Evolutionary conservation across 257 asterid species (phyloP), one percentile per base, ranked within the genome.

Genomic region (Fraxinus cuspidata): DNA sequence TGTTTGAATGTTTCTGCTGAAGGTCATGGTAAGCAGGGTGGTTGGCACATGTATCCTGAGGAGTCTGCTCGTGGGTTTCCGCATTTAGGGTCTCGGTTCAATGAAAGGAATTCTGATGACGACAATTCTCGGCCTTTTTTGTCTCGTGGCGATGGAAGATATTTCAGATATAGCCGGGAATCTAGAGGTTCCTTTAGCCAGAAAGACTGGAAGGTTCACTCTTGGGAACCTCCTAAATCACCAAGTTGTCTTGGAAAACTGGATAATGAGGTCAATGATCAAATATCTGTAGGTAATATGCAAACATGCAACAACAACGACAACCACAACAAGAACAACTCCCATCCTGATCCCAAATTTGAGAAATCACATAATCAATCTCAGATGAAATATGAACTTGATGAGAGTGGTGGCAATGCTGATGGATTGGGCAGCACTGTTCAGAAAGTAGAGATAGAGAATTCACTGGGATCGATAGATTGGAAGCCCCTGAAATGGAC

Each of bases 11-110:
- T 85, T 32, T 84, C 79, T 76, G 87, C 89, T 90, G 90, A 88
- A 96, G 99, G 99, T 90, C 97, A 91, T 88, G 90, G 92, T 84
- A 96, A 93, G 96, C 97, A 93, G 92, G 97, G 94, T 81, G 94
- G 91, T 79, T 88, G 97, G 91, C 90, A 90, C 82, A 81, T 86
- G 81, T 87, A 90, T 83, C 83, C 90, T 2, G 97, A 93, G 12
- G 98, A 95, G 40, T 80, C 86, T 51, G 87, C 90, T 72, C 94
- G 86, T 74, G 95, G 91, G 15, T 89, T 87, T 76, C 64, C 79
- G 84, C 92, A 96, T 69, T 85, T 80, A 51, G 88, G 89, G 51
- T 87, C 97, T 68, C 89, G 97, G 76, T 86, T 92, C n/a, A 78
- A 79, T 53, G 93, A 91, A 75, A 93, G 92, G 85, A 85, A 83